Conservation (phyloP, 2,329 filamentous ascomycete species). For the Epichloe hybrida region DNA sequence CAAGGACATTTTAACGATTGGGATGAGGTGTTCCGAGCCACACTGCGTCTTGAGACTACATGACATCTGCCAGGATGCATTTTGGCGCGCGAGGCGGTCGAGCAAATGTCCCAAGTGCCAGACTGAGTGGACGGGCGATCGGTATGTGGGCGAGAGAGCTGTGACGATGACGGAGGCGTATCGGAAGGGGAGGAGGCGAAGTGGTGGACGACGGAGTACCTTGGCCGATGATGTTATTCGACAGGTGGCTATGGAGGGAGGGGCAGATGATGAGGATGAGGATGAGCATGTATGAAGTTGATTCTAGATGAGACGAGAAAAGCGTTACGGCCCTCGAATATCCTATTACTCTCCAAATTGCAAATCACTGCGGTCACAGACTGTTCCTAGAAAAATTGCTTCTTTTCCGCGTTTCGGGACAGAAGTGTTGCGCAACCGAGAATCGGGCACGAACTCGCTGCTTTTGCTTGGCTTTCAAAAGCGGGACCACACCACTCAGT, state of each 20-base stretch:
- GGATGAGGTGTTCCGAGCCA: constrained; percentile 58
- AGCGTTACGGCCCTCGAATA: too few species aligned
- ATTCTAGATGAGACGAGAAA: too few species aligned
- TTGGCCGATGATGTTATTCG: constrained; percentile 22
- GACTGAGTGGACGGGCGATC: constrained; percentile 33
- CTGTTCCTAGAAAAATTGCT: too few species aligned
- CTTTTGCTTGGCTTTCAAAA: not conserved
- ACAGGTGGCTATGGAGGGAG: constrained; percentile 10
- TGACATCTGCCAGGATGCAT: constrained; percentile 59
- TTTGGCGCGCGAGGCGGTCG: constrained; percentile 52
- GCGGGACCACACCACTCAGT: not conserved
- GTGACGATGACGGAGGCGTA: constrained; percentile 40
- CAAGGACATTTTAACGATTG: constrained; percentile 75
- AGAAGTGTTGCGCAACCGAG: too few species aligned
- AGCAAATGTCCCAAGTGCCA: constrained; percentile 52
- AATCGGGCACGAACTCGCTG: too few species aligned
- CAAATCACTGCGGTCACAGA: too few species aligned
- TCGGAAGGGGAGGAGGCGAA: constrained; percentile 27
- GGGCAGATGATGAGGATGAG: not conserved
- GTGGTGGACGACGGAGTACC: constrained; percentile 18
- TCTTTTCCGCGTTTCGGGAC: too few species aligned
- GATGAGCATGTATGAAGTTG: not conserved
- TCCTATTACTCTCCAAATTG: too few species aligned
- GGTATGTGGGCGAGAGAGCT: constrained; percentile 43
- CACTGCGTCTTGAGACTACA: constrained; percentile 62